Evolutionary conservation across 1,139 yeast species (phyloP).

Genomic region (Pichia sp.): DNA sequence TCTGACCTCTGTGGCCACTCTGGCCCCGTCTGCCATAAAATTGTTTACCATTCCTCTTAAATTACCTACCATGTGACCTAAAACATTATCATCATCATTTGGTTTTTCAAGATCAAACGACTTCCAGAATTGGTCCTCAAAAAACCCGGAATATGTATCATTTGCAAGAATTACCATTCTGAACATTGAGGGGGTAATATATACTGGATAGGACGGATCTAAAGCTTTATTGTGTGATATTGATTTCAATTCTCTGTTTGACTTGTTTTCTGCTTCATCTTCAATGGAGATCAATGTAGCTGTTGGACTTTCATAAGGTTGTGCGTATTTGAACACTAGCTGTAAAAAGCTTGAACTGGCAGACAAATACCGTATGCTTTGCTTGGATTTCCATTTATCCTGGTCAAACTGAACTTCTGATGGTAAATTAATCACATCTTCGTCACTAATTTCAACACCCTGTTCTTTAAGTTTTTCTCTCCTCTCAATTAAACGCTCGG

Average conservation of each 20-base stretch:
- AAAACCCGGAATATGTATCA: constrained; percentile 82
- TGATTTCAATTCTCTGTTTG: constrained; percentile 12
- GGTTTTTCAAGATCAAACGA: constrained; percentile 61
- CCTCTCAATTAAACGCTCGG: constrained; percentile 43
- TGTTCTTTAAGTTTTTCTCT: constrained; percentile 24
- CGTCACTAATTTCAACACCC: constrained; percentile 21
- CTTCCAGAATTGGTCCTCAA: constrained; percentile 54
- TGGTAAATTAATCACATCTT: constrained; percentile 42
- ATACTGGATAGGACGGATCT: constrained; percentile 71
- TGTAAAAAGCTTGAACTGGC: constrained; percentile 86
- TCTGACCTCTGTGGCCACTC: constrained; percentile 83
- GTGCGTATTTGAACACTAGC: constrained; percentile 86
- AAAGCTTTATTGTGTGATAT: constrained; percentile 66
- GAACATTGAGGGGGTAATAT: constrained; percentile 77
- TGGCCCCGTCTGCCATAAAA: constrained; percentile 81
- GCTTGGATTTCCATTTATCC: constrained; percentile 58
- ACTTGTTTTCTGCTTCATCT: constrained; percentile 18
- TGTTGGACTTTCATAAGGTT: constrained; percentile 48
- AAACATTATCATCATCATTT: constrained; percentile 29
- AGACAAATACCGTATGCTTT: constrained; percentile 70
- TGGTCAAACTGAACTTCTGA: constrained; percentile 53
- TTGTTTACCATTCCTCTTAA: constrained; percentile 88
- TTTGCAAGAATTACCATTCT: constrained; percentile 93
- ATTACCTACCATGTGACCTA: constrained; percentile 37
- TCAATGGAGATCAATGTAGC: constrained; percentile 32